Base-by-base conservation (phyloP, 257 asterid species). In the Solanum boliviense region DNA sequence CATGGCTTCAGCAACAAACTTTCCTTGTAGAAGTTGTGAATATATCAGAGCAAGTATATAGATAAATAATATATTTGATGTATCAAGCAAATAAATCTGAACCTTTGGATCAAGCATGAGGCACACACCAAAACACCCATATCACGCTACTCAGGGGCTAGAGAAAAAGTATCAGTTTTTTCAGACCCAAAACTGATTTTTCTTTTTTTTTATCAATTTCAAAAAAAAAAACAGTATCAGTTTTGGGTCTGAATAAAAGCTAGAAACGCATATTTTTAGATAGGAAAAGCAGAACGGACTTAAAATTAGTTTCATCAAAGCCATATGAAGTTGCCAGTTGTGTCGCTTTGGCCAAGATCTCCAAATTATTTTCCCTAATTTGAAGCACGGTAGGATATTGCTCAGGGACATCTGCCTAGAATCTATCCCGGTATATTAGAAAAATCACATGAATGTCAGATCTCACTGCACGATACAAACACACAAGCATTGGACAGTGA, bases 101-200 rank as follows among this genome's bases (percentile, higher is more conserved):
- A 97, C 98, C 98, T 97, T 93, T 84, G 98, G 98, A 87, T 95
- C 98, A 91, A 94, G 98, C 98, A 95, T 97, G 88, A 94, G 95
- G 65, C 97, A 95, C 86, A 90, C 99, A 56, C 99, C 98, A 72
- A 97, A 97, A 89, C 99, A 97, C 87, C 99, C 98, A 91, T 95
- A 96, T 84, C 99, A 98, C 89, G 98, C 98, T 89, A 95, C 99
- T 90, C 91, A 95, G 4, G 98, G 95, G 87, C 98, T 95, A 83
- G 99, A 75, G 75, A 62, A 88, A 73, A n/a, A 16, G 46, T 82
- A 88, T 83, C 87, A 87, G 88, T 86, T 91, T 86, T 84, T 52
- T 15, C 7, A 1, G 20, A 48, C 58, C 58, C 58, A 48, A 48
- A 48, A 48, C 58, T 48, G 21, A 48, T 11, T 41, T 0, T 12